A percentile compares a stretch with the other conserved stretches of the same genome.
phyloP scores from a whole-genome alignment of 2,329 filamentous ascomycete genomes.

The Fusarium buxicola region DNA sequence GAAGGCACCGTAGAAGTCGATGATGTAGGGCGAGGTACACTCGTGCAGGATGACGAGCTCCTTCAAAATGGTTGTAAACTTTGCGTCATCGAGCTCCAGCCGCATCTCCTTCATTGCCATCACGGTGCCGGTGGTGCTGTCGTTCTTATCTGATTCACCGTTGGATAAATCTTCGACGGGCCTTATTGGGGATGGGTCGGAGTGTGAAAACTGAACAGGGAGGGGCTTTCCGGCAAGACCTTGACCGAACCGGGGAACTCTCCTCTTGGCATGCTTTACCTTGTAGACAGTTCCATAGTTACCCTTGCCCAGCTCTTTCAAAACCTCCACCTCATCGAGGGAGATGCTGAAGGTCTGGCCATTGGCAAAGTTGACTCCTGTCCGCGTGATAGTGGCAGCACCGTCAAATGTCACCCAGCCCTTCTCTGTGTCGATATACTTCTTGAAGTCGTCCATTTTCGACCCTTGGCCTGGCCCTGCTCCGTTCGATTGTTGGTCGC shows the following conservation, averaged over 20 bases:
- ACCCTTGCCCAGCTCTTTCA: slow-evolving; percentile 95
- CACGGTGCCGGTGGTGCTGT: slow-evolving; percentile 76
- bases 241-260: slow-evolving; percentile 67
- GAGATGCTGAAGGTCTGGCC: slow-evolving; percentile 94
- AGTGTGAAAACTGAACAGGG: slow-evolving; percentile 53
- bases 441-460: slow-evolving; percentile 70
- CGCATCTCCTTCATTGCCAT: slow-evolving; percentile 99
- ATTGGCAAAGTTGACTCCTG: slow-evolving; percentile 91
- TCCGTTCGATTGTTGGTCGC: slow-evolving; percentile 49
- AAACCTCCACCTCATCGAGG: slow-evolving; percentile 91
- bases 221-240: slow-evolving; percentile 64
- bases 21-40: slow-evolving; percentile 94
- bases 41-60: slow-evolving; percentile 96
- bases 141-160: slow-evolving; percentile 44
- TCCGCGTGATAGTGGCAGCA: slow-evolving; percentile 88
- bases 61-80: slow-evolving; percentile 97
- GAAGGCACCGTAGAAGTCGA: slow-evolving; percentile 98
- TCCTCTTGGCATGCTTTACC: slow-evolving; percentile 82
- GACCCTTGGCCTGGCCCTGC: slow-evolving; percentile 54
- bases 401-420: slow-evolving; percentile 93
- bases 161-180: slow-evolving; percentile 46
- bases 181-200: slow-evolving; percentile 51
- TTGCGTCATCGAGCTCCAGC: slow-evolving; percentile 93
- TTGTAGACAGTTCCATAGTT: slow-evolving; percentile 99
- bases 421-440: slow-evolving; percentile 91